Evolutionary conservation across 1,284 basidiomycete species (phyloP).

Genomic region (Marasmius sp.): DNA sequence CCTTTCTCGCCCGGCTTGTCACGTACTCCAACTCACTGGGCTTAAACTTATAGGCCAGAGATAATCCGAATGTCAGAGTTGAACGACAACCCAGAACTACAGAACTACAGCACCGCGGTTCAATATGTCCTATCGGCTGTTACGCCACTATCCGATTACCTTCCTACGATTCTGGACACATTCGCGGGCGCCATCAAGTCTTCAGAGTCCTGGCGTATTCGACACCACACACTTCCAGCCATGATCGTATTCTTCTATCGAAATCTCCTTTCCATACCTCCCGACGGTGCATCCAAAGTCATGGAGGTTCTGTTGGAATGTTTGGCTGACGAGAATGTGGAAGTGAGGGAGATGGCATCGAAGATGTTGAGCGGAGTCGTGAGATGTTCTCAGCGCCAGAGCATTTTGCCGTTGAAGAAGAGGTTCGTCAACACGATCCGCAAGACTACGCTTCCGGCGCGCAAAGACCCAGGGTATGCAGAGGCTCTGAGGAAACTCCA

Average conservation of each 20-base stretch:
- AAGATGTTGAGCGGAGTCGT: conserved; percentile 89
- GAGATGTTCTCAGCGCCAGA: conserved; percentile 89
- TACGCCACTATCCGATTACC: conserved; percentile 60
- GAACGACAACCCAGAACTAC: conserved; percentile 73
- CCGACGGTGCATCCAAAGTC: conserved; percentile 63
- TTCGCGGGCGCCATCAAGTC: conserved; percentile 69
- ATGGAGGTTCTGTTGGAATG: conserved; percentile 84
- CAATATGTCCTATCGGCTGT: conserved; percentile 74
- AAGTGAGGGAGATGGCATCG: conserved; percentile 93
- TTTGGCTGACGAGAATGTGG: conserved; percentile 87
- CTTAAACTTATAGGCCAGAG: conserved; percentile 55
- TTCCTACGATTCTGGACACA: conserved; percentile 57
- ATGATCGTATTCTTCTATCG: conserved; percentile 85
- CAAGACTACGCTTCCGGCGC: conserved; percentile 66
- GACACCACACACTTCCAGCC: conserved; percentile 71
- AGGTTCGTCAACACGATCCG: conserved; percentile 73
- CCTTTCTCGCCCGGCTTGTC: not conserved
- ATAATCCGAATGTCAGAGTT: conserved; percentile 81
- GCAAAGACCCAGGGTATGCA: conserved; percentile 74
- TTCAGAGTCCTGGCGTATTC: conserved; percentile 81
- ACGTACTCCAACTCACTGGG: not conserved
- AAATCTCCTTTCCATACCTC: conserved; percentile 78
- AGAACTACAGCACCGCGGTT: conserved; percentile 72
- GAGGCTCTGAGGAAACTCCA: conserved; percentile 78
- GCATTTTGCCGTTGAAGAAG: conserved; percentile 86